Evolutionary conservation across 176 grass and related monocot species (phyloP).

Genomic region (Carex myosuroides): DNA sequence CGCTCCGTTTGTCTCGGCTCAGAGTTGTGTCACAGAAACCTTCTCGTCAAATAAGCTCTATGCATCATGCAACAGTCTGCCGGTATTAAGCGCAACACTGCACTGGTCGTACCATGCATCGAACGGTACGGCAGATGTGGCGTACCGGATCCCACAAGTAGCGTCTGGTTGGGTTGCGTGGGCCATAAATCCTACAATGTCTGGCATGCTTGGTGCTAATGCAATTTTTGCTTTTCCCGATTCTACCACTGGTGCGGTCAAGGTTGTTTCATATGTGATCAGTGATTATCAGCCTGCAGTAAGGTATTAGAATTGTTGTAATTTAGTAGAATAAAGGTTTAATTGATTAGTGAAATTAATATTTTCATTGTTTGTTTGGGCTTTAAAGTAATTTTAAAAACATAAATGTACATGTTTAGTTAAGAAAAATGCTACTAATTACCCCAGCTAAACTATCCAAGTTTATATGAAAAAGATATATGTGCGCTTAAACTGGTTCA

Average conservation of each 20-base stretch:
- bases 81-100: conserved; percentile 25
- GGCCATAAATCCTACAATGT: conserved; percentile 27
- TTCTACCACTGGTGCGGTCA: not conserved
- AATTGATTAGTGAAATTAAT: not conserved
- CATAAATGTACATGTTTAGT: not conserved
- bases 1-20: conserved; percentile 1
- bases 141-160: conserved; percentile 29
- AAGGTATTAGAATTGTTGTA: not conserved
- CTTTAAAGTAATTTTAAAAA: not conserved
- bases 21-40: not conserved
- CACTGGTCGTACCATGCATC: conserved; percentile 45
- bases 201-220: conserved; percentile 26
- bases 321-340: not conserved
- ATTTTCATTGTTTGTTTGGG: not conserved
- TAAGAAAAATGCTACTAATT: not conserved
- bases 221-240: conserved; percentile 27
- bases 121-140: conserved; percentile 42
- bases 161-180: conserved; percentile 20
- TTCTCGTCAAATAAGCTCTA: conserved; percentile 23
- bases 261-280: conserved; percentile 9
- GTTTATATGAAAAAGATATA: not conserved
- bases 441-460: not conserved
- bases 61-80: conserved; percentile 27
- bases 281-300: not conserved
- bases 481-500: not conserved